Base-by-base conservation (phyloP, 139 green algal species). In the Coccomyxa sp. region DNA sequence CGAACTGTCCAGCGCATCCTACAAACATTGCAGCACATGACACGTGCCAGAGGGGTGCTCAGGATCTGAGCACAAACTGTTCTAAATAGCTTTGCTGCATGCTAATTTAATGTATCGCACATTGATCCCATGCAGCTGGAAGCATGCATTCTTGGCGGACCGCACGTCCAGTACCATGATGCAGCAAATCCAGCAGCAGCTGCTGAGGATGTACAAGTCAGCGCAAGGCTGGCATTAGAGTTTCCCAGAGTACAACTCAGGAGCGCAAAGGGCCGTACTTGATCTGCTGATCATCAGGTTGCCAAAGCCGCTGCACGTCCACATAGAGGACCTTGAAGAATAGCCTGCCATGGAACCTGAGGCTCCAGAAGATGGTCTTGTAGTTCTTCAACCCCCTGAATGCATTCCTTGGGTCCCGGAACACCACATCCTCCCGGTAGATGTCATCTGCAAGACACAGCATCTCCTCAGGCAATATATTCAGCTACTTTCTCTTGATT, bases 341-440 rank as follows among this genome's bases (percentile, higher is more conserved):
- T 14, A 99, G 84, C 10, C 81, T 76, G 24, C 93, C 95, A 81
- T 97, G 90, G 79, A 98, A 96, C 24, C 94, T 84, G 77, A 99
- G 78, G 2, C 87, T 93, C 93, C 93, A 98, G 76, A 99, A 97
- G 55, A 99, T 92, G 29, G 88, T 77, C 40, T 91, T 88, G 89
- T 99, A 99, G 82, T 95, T 96, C 74, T 91, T 90, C 33, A 94
- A 89, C 55, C 95, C 95, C 16, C 81, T 38, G 72, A 99, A 97
- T 8, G 36, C 80, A 78, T 98, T 95, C 35, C 88, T 79, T 0
- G 89, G 88, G 85, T 99, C 95, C 74, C 84, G 82, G 83, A 99
- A 99, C 1, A 92, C 82, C 24, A 99, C 90, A 78, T 99, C 95
- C 0, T 98, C 92, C 6, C 95, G 88, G 84, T 95, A 98, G 44